These are phyloP conservation scores for Astrephomene gubernaculifera DNA, from an alignment of 139 green algal species.

Conservation along the genomic window DNA sequence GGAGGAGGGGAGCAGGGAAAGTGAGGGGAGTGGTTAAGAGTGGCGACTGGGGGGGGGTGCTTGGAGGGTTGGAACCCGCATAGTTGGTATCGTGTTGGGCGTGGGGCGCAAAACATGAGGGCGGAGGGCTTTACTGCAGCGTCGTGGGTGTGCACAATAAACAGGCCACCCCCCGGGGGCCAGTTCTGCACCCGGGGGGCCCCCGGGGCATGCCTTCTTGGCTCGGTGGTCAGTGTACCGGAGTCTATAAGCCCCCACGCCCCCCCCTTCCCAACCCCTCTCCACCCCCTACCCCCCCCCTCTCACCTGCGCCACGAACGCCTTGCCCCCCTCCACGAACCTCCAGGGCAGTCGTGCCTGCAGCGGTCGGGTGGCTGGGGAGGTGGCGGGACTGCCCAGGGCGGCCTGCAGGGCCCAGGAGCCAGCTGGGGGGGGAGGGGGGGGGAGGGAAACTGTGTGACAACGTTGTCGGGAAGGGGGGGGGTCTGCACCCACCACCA, in stretches of 20 bases:
- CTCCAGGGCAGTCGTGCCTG: slow-evolving; percentile 36
- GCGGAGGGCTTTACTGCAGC: too few relatives aligned
- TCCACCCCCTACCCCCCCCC: too few relatives aligned
- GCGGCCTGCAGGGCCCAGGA: slow-evolving; percentile 22
- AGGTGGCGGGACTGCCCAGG: slow-evolving; percentile 32
- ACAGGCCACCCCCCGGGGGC: too few relatives aligned
- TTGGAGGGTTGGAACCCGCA: background rate
- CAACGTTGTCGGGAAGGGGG: background rate
- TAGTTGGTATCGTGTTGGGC: too few relatives aligned
- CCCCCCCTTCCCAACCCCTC: background rate
- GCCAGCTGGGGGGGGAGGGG: background rate
- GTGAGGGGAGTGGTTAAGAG: background rate
- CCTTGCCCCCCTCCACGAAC: slow-evolving; percentile 19
- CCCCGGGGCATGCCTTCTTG: too few relatives aligned
- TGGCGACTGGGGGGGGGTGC: background rate
- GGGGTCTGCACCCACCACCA: too few relatives aligned
- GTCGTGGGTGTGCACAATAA: too few relatives aligned
- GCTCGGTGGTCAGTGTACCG: too few relatives aligned
- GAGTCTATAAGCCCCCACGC: too few relatives aligned
- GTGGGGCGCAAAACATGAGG: too few relatives aligned
- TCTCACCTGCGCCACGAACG: background rate
- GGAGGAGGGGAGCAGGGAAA: background rate
- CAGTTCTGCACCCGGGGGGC: too few relatives aligned
- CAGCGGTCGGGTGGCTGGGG: slow-evolving; percentile 43
- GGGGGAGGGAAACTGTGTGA: background rate